phyloP scores from a whole-genome alignment of 2,329 filamentous ascomycete genomes.

The Fusarium verticillioides region DNA sequence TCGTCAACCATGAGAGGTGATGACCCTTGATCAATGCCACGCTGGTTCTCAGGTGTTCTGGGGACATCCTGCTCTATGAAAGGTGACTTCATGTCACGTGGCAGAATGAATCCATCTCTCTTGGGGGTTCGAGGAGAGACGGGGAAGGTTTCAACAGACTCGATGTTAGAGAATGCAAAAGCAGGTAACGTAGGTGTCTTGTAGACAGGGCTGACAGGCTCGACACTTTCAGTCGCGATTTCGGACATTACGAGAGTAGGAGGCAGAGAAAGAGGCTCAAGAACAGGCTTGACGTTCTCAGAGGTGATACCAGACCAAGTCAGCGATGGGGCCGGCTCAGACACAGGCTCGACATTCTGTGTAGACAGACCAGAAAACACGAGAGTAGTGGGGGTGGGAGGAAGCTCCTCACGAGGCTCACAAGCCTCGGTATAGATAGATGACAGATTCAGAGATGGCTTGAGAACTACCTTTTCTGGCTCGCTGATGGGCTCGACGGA shows the following conservation, averaged over 20 bases:
- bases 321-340: slow-evolving; percentile 40
- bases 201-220: slow-evolving; percentile 53
- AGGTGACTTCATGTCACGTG: slow-evolving; percentile 55
- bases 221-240: slow-evolving; percentile 50
- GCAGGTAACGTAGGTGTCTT: slow-evolving; percentile 41
- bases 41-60: slow-evolving; percentile 54
- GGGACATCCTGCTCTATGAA: slow-evolving; percentile 49
- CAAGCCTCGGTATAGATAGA: slow-evolving; percentile 47
- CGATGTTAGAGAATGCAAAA: slow-evolving; percentile 58
- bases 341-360: slow-evolving; percentile 53
- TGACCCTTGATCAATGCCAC: slow-evolving; percentile 55
- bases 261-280: slow-evolving; percentile 35
- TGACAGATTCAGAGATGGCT: slow-evolving; percentile 45
- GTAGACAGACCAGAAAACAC: slow-evolving; percentile 50
- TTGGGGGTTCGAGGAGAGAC: slow-evolving; percentile 62
- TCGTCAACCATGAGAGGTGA: slow-evolving; percentile 71
- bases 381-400: slow-evolving; percentile 40
- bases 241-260: slow-evolving; percentile 52
- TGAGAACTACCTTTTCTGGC: slow-evolving; percentile 48
- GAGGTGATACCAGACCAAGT: slow-evolving; percentile 37
- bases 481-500: slow-evolving; percentile 48
- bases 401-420: slow-evolving; percentile 50
- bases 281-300: slow-evolving; percentile 52
- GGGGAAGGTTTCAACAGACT: slow-evolving; percentile 59
- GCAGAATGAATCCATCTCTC: slow-evolving; percentile 67